A percentile compares a stretch with the other conserved stretches of the same genome.
Conservation (phyloP, 2,329 filamentous ascomycete species). For the Sclerotinia subarctica region DNA sequence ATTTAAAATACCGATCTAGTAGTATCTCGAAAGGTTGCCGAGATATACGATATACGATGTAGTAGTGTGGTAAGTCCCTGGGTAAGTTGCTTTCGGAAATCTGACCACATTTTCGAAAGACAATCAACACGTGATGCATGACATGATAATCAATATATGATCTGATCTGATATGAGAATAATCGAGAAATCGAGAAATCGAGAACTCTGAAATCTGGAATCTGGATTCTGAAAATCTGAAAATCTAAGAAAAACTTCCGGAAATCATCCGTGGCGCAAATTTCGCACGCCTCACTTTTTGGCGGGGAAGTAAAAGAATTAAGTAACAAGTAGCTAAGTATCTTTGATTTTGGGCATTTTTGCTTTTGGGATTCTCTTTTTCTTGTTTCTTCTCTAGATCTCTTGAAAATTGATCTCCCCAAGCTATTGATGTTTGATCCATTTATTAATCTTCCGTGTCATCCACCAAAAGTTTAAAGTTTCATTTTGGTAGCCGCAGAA, state of each 20-base stretch:
- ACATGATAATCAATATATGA: neutral
- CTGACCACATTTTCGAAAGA: neutral
- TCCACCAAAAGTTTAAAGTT: neutral
- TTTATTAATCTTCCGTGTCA: neutral
- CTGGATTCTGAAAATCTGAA: too few relatives aligned
- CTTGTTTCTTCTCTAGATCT: neutral
- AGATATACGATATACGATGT: too few relatives aligned
- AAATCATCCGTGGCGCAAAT: conserved; percentile 9
- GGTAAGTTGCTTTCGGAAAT: too few relatives aligned
- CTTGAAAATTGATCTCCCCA: conserved; percentile 9
- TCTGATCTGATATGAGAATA: neutral
- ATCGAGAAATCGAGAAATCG: too few relatives aligned
- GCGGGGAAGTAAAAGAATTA: neutral
- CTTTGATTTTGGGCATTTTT: too few relatives aligned
- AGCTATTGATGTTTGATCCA: conserved; percentile 20
- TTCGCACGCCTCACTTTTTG: conserved; percentile 14
- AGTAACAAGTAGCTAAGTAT: too few relatives aligned
- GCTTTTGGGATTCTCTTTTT: neutral
- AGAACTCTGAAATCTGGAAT: neutral
- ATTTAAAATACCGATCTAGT: too few relatives aligned
- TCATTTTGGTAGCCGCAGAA: conserved; percentile 1
- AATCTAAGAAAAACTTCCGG: neutral
- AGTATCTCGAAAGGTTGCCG: too few relatives aligned
- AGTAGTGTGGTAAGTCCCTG: too few relatives aligned
- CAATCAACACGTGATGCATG: neutral